Evolutionary conservation across 495 filamentous ascomycete genomes (phyloP), one percentile per base, ranked within the genome.

Genomic region (Parathielavia appendiculata): DNA sequence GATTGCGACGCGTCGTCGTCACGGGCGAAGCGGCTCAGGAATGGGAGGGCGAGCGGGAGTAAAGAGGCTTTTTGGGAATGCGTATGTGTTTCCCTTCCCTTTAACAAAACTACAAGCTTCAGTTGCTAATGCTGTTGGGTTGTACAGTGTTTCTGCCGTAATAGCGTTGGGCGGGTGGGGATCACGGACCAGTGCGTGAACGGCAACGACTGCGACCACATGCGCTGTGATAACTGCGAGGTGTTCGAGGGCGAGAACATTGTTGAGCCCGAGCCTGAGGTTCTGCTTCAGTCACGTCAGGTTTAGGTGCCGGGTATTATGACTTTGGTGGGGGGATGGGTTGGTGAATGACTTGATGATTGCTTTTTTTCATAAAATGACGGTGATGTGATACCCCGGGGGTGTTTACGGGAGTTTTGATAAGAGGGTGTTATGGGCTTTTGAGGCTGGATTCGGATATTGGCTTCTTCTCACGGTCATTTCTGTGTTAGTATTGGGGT

Each of bases 61-160:
- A 36, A 35, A 32, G 51, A 39, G 34, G 14, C 17, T 11, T 45
- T 50, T 2, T 63, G 61, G 61, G 39, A 39, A 41, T 63, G 61
- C 40, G 61, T 63, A 56, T 20, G 56, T 54, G 19, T 47, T 36
- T 19, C 17, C 44, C 17, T 17, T 6, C 41, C 19, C 26, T 35
- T 41, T 2, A 17, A 13, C 11, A 4, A n/a, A 19, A 10, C 7
- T 22, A 44, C 7, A 2, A n/a, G n/a, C n/a, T 14, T 13, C 16
- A 17, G 16, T 55, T n/a, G 30, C 52, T 55, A 38, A 55, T 30
- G 19, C 11, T 5, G 6, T 13, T 5, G 22, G 23, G 6, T 2
- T 47, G 5, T 49, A 16, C 36, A 58, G 60, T 62, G 60, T 16
- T 14, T 2, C 0, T 62, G 60, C 26, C 26, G 26, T 3, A 9